A percentile compares a stretch with the other conserved stretches of the same genome.
phyloP scores from a whole-genome alignment of 2,329 filamentous ascomycete genomes.

The Fusarium fujikuroi region DNA sequence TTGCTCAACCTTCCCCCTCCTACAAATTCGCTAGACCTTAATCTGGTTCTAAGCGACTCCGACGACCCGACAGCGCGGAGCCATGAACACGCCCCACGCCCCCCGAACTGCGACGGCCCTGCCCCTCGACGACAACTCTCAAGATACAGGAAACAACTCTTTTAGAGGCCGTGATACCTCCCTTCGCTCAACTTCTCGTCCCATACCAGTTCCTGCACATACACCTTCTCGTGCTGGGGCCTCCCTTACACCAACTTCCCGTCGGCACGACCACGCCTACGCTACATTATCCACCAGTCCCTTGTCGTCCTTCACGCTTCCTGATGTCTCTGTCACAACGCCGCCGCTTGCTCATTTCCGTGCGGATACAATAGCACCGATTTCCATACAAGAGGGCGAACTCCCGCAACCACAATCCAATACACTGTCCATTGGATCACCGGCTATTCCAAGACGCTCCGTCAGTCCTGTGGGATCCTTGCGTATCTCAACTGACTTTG shows the following conservation, averaged over 20 bases:
- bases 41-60: constrained; percentile 35
- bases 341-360: constrained; percentile 42
- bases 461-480: constrained; percentile 45
- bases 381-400: constrained; percentile 43
- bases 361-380: constrained; percentile 47
- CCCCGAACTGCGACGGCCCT: constrained; percentile 44
- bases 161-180: constrained; percentile 36
- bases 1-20: constrained; percentile 10
- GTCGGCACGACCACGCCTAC: constrained; percentile 34
- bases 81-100: constrained; percentile 48
- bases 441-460: constrained; percentile 23
- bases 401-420: constrained; percentile 29
- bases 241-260: constrained; percentile 34
- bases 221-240: constrained; percentile 22
- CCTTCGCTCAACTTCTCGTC: constrained; percentile 33
- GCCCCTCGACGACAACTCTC: constrained; percentile 38
- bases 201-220: constrained; percentile 35
- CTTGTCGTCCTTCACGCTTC: constrained; percentile 33
- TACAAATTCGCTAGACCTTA: constrained; percentile 24
- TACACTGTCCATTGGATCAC: constrained; percentile 23
- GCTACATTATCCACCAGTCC: constrained; percentile 34
- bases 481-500: constrained; percentile 53
- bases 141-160: constrained; percentile 24
- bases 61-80: constrained; percentile 39
- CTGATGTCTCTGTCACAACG: constrained; percentile 42